These are phyloP conservation scores for Diatrype stigma DNA, from an alignment of 2,329 filamentous ascomycete species.

Conservation along the genomic window DNA sequence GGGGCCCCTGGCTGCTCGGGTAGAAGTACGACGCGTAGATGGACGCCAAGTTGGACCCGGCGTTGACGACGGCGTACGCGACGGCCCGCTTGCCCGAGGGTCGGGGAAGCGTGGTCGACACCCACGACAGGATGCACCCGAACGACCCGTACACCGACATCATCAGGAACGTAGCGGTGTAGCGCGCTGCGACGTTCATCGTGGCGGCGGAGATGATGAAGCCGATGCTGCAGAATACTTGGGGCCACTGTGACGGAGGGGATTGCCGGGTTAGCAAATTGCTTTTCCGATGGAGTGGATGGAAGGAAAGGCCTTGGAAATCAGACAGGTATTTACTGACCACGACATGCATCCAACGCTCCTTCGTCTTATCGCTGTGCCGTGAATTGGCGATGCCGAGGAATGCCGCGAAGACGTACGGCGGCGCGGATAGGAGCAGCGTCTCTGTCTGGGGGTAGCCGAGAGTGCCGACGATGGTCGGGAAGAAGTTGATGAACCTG, in stretches of 20 bases:
- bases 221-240: not conserved
- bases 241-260: too few relatives aligned
- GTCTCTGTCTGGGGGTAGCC: not conserved
- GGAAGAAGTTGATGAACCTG: not conserved
- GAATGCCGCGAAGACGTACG: not conserved
- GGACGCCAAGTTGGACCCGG: not conserved
- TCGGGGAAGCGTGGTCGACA: not conserved
- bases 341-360: not conserved
- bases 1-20: slow-evolving; percentile 6
- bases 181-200: not conserved
- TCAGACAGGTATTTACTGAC: too few relatives aligned
- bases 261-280: too few relatives aligned
- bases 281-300: too few relatives aligned
- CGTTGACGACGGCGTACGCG: not conserved
- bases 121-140: not conserved
- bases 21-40: slow-evolving; percentile 7
- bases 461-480: not conserved
- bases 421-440: not conserved
- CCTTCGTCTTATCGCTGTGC: not conserved
- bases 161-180: not conserved
- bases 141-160: not conserved
- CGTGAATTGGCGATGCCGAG: not conserved
- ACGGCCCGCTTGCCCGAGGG: not conserved
- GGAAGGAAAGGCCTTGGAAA: too few relatives aligned
- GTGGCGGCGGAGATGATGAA: not conserved